Evolutionary conservation across 2,329 filamentous ascomycete genomes (phyloP).

Genomic region (Cladobotryum protrusum): DNA sequence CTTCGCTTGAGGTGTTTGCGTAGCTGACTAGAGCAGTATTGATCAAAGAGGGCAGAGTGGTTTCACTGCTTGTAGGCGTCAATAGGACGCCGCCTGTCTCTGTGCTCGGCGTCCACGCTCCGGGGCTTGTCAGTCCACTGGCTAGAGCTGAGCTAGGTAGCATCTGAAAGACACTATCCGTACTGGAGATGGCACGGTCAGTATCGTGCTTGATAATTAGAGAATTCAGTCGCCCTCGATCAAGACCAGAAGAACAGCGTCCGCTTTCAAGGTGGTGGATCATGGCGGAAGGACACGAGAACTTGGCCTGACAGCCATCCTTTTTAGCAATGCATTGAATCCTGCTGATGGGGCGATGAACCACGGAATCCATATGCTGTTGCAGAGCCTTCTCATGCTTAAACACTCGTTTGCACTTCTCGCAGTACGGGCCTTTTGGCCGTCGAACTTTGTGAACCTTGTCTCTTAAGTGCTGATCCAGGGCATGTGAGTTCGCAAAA

Average conservation of each 20-base stretch:
- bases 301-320: constrained; percentile 6
- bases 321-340: constrained; percentile 8
- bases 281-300: constrained; percentile 12
- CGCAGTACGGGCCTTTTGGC: neutral
- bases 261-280: constrained; percentile 15
- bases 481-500: neutral
- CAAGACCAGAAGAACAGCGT: constrained; percentile 11
- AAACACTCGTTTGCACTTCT: constrained; percentile 2
- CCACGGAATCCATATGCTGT: constrained; percentile 3
- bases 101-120: neutral
- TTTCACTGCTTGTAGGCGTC: neutral
- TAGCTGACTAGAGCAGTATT: too few species aligned
- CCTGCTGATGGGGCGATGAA: constrained; percentile 11
- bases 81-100: neutral
- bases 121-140: neutral
- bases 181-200: constrained; percentile 6
- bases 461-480: neutral
- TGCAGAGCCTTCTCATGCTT: neutral
- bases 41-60: neutral
- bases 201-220: constrained; percentile 9
- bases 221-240: constrained; percentile 5
- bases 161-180: neutral
- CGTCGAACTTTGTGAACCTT: neutral
- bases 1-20: too few species aligned
- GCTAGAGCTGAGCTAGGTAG: too few species aligned